phyloP scores from a whole-genome alignment of 2,329 filamentous ascomycete genomes.

The Chaetomiaceae sp. region DNA sequence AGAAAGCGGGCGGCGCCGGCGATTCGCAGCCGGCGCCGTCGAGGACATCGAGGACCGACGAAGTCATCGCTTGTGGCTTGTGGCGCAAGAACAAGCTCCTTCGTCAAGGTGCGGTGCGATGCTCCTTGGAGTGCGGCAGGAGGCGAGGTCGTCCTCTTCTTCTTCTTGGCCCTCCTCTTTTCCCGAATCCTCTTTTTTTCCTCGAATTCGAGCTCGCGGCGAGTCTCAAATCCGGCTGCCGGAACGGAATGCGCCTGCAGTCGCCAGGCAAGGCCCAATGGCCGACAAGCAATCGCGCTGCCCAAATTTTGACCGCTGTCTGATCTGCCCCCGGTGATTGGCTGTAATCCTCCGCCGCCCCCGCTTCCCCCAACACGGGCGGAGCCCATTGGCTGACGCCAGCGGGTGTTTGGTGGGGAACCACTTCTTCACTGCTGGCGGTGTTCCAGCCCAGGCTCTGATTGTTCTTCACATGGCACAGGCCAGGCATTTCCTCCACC shows the following conservation, averaged over 20 bases:
- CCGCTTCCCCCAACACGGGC: conserved; percentile 6
- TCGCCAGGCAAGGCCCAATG: conserved; percentile 2
- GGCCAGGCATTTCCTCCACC: too few relatives aligned
- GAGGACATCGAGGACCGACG: conserved; percentile 37
- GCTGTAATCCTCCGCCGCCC: conserved; percentile 2
- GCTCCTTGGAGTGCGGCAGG: neutral
- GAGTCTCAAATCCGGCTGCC: conserved; percentile 13
- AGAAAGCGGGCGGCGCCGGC: conserved; percentile 27
- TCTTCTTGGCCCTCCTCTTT: too few relatives aligned
- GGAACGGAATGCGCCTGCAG: conserved; percentile 20
- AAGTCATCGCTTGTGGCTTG: conserved; percentile 54
- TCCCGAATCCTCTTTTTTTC: neutral
- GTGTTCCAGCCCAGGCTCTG: too few relatives aligned
- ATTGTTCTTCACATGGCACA: too few relatives aligned
- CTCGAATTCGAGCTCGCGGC: neutral
- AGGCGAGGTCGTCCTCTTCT: too few relatives aligned
- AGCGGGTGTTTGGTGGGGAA: neutral
- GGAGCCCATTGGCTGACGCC: too few relatives aligned
- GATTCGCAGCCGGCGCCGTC: conserved; percentile 25
- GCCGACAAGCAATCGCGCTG: conserved; percentile 4
- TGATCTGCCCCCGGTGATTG: conserved; percentile 4
- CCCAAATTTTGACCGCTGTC: conserved; percentile 17
- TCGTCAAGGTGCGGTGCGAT: conserved; percentile 36
- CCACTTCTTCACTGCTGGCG: too few relatives aligned
- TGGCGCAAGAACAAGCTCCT: conserved; percentile 45